phyloP scores from a whole-genome alignment of 192 early-diverging fungal species.

The Mortierella alpina region DNA sequence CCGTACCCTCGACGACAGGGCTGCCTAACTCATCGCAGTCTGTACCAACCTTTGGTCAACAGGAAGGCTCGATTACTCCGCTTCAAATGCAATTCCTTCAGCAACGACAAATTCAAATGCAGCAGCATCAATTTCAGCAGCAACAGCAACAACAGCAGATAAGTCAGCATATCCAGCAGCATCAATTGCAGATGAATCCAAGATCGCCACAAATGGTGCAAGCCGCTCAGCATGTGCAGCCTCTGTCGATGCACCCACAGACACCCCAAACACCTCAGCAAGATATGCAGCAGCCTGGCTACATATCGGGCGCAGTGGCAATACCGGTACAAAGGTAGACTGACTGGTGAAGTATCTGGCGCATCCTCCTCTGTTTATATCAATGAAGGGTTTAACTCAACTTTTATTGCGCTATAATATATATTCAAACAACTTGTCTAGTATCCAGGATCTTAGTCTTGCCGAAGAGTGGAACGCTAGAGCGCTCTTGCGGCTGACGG shows the following conservation, averaged over 20 bases:
- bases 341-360: too few relatives aligned
- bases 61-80: background rate
- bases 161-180: background rate
- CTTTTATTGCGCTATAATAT: background rate
- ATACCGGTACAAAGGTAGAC: too few relatives aligned
- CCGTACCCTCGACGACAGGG: background rate
- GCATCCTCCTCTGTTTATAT: too few relatives aligned
- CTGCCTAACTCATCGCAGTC: too few relatives aligned
- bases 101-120: background rate
- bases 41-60: background rate
- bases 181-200: background rate
- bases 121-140: conserved; percentile 15
- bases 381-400: background rate
- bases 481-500: conserved; percentile 12
- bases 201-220: background rate
- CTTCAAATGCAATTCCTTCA: background rate
- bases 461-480: conserved; percentile 22
- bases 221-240: background rate
- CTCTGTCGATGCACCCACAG: background rate
- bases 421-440: background rate
- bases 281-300: background rate
- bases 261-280: background rate
- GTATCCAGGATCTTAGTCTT: background rate
- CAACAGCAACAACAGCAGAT: conserved; percentile 5
- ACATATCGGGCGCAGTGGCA: background rate